phyloP scores from a whole-genome alignment of 2,329 filamentous ascomycete genomes.

The Claviceps quebecensis region DNA sequence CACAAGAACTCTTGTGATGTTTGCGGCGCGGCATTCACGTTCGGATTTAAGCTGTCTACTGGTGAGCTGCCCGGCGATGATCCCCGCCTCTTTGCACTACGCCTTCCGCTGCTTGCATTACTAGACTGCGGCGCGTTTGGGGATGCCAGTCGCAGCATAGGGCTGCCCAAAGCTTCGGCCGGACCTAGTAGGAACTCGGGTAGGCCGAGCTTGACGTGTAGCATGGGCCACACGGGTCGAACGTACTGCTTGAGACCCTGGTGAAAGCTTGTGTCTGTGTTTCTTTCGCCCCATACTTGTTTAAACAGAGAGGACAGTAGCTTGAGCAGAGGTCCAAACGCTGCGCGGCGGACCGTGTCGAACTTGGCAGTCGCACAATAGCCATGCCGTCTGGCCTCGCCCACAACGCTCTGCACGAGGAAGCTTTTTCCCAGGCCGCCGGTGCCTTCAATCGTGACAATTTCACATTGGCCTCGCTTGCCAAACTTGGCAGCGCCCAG shows the following conservation, averaged over 20 bases:
- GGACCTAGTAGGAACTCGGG: constrained; percentile 56
- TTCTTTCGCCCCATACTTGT: constrained; percentile 52
- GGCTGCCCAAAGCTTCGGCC: constrained; percentile 20
- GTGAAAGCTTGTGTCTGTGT: constrained; percentile 51
- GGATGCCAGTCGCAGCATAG: constrained; percentile 3
- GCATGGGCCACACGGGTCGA: constrained; percentile 48
- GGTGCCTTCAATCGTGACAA: constrained; percentile 45
- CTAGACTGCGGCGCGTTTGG: background rate
- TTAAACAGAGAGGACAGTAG: constrained; percentile 53
- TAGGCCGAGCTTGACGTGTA: constrained; percentile 46
- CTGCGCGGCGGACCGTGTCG: constrained; percentile 43
- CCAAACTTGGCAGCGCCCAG: constrained; percentile 44
- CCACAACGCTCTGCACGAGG: constrained; percentile 47
- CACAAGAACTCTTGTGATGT: constrained; percentile 47
- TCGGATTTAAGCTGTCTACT: constrained; percentile 15
- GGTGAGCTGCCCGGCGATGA: constrained; percentile 36
- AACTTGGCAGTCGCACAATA: constrained; percentile 56
- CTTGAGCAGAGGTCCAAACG: constrained; percentile 50
- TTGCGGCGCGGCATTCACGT: constrained; percentile 28
- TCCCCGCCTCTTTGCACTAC: constrained; percentile 27
- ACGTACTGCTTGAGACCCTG: constrained; percentile 47
- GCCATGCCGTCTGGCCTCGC: constrained; percentile 45
- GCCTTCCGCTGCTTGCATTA: constrained; percentile 17
- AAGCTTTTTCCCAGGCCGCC: constrained; percentile 53
- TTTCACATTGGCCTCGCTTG: constrained; percentile 48